Conservation (phyloP, 176 grass and related monocot genomes). For the Rhynchospora breviuscula region DNA sequence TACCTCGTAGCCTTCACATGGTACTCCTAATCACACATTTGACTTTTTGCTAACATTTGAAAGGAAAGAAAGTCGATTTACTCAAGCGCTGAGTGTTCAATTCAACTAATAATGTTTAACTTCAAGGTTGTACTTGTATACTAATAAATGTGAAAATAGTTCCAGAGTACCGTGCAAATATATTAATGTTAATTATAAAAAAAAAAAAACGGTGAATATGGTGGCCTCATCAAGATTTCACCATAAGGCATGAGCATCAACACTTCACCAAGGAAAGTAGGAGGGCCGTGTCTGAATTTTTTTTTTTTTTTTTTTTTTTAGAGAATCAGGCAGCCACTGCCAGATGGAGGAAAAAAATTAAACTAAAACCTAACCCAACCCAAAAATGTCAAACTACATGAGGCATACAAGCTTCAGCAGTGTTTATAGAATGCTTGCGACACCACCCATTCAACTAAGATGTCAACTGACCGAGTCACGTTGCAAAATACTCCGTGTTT, state of each 20-base stretch:
- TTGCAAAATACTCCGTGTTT: too few relatives aligned
- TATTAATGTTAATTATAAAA: not conserved
- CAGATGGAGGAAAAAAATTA: too few relatives aligned
- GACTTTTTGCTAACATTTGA: too few relatives aligned
- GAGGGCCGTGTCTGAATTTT: not conserved
- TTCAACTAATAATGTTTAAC: not conserved
- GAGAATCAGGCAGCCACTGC: too few relatives aligned
- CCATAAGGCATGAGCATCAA: not conserved
- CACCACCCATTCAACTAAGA: too few relatives aligned
- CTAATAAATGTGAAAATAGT: not conserved
- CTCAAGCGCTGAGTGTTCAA: not conserved
- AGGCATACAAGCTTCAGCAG: too few relatives aligned
- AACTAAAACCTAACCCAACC: too few relatives aligned
- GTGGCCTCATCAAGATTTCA: conserved; percentile 7
- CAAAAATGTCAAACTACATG: too few relatives aligned
- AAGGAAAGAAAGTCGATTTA: not conserved
- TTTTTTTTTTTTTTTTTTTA: too few relatives aligned
- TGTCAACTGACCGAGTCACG: too few relatives aligned
- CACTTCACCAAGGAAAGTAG: not conserved
- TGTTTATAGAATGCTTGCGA: too few relatives aligned
- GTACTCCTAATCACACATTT: too few relatives aligned
- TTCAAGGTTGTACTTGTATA: not conserved
- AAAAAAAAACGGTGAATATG: not conserved
- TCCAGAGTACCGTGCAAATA: not conserved
- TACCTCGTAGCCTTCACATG: not conserved